Conservation (phyloP, 179 eudicot genomes). For the Spinacia oleracea region DNA sequence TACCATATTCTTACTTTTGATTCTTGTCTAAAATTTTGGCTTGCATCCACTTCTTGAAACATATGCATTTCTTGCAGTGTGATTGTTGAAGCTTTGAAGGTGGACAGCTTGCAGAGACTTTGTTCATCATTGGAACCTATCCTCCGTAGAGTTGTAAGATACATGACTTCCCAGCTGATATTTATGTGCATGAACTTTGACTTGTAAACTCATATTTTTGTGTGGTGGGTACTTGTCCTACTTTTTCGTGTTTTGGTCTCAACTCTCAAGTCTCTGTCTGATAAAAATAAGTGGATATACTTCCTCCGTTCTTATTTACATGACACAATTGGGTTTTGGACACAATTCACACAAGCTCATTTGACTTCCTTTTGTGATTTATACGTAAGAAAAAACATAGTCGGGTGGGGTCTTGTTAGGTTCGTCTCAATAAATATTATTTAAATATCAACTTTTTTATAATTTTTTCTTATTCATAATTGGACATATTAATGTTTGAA, state of each 20-base stretch:
- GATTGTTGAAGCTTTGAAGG: conserved; percentile 88
- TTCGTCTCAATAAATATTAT: too few species aligned
- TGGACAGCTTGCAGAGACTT: conserved; percentile 90
- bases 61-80: conserved; percentile 56
- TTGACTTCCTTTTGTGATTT: too few species aligned
- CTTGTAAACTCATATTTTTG: background rate
- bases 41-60: conserved; percentile 4
- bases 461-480: too few species aligned
- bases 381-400: too few species aligned
- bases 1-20: background rate
- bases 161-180: background rate
- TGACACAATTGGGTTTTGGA: too few species aligned
- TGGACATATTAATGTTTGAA: too few species aligned
- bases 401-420: too few species aligned
- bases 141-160: conserved; percentile 92
- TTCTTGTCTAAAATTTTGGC: background rate
- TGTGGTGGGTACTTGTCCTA: background rate
- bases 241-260: background rate
- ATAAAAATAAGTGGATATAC: background rate
- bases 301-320: too few species aligned
- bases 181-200: background rate
- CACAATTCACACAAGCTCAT: too few species aligned
- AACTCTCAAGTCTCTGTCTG: background rate
- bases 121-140: conserved; percentile 94
- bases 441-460: too few species aligned